Evolutionary conservation across 1,284 basidiomycete genomes (phyloP), one percentile per base, ranked within the genome.

Genomic region (Ceratobasidium sp.): DNA sequence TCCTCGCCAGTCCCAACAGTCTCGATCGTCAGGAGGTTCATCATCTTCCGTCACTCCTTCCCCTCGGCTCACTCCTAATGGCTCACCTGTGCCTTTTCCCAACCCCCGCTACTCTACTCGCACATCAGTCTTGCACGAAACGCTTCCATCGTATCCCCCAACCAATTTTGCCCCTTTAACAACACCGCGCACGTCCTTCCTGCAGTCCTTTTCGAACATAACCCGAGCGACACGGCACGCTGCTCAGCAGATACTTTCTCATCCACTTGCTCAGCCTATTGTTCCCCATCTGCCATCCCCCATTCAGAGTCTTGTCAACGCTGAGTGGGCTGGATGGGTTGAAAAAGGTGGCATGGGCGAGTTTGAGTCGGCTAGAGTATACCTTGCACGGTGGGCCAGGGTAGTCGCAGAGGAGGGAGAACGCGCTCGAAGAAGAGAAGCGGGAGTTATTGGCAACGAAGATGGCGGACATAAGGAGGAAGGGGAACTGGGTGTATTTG

Each of bases 361-460:
- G 80, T 99, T 97, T 79, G 97, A 99, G 80, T 92, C 92, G 72
- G 97, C 97, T 0, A 85, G 97, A 2, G 94, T 99, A 4, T 99
- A 98, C 79, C 87, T 99, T 8, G 97, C 97, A 0, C 87, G 94
- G 34, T 99, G 97, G 97, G 97, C 97, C 0, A 85, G 96, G 28
- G 81, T 95, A 57, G 97, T 99, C 0, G 97, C 96, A 0, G 96
- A 97, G 80, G 96, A 97, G 79, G 96, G 96, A 6, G 96, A 98
- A 79, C 86, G 92, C 12, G 89, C 94, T 8, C 85, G 95, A 39
- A 83, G 89, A 74, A 85, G 87, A 61, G 94, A 97, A 80, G 88
- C 90, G 0, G 88, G 90, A 76, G 83, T 85, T 16, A 50, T 62
- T 1, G 80, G 84, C 9, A 80, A 82, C 6, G 77, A 79, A 6